A percentile compares a stretch with the other conserved stretches of the same genome.
Evolutionary conservation across 352 stramenopile species (phyloP).

Genomic region (Globisporangium nodosum): DNA sequence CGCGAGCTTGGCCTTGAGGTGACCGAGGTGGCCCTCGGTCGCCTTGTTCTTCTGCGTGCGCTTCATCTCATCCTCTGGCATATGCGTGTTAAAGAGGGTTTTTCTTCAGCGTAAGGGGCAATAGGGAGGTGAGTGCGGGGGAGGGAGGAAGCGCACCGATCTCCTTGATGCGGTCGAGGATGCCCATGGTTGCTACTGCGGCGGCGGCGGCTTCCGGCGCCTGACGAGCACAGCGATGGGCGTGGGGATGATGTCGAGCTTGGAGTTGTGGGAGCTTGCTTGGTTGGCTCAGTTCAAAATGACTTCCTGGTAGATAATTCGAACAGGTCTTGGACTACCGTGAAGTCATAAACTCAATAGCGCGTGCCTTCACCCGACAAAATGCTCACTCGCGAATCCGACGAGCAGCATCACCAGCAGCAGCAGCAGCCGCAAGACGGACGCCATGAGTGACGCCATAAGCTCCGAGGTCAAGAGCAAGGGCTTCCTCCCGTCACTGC

Average conservation of each 20-base stretch:
- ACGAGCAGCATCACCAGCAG: conserved; percentile 2
- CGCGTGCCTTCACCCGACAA: conserved; percentile 3
- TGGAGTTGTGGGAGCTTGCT: background rate
- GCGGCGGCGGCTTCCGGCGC: background rate
- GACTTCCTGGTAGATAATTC: too few relatives aligned
- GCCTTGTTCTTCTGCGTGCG: conserved; percentile 99
- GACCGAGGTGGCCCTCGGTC: conserved; percentile 86
- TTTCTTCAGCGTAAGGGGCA: too few relatives aligned
- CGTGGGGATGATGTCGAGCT: background rate
- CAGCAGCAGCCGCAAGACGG: background rate
- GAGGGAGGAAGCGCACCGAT: conserved; percentile 58
- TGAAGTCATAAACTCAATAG: background rate
- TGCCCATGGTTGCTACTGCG: conserved; percentile 68
- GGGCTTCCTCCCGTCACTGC: conserved; percentile 59
- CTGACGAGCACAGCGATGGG: background rate
- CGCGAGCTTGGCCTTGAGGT: conserved; percentile 98
- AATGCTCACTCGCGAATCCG: background rate
- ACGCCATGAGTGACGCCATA: conserved; percentile 8
- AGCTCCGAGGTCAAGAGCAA: conserved; percentile 34
- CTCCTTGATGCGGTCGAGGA: conserved; percentile 92
- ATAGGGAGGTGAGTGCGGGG: too few relatives aligned
- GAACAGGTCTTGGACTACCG: too few relatives aligned
- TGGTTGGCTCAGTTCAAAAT: background rate
- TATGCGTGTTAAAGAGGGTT: background rate
- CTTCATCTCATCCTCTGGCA: conserved; percentile 93